phyloP scores from a whole-genome alignment of 148 eudicot genomes.

The Silene latifolia region DNA sequence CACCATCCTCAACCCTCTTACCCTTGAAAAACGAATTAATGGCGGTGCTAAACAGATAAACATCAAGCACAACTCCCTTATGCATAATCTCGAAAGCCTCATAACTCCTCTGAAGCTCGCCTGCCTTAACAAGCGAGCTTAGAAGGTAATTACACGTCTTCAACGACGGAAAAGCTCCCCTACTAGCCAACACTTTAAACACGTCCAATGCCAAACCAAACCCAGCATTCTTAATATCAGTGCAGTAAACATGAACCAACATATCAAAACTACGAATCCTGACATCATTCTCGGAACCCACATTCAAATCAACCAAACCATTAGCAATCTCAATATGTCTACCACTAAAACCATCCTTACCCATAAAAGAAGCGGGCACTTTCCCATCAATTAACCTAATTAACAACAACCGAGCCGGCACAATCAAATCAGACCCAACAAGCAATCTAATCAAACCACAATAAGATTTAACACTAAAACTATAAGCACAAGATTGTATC shows the following conservation, averaged over 20 bases:
- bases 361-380: slow-evolving; percentile 39
- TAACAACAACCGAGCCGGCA: slow-evolving; percentile 65
- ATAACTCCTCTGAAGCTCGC: slow-evolving; percentile 50
- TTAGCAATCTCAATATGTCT: slow-evolving; percentile 64
- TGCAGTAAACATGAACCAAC: slow-evolving; percentile 69
- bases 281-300: slow-evolving; percentile 21
- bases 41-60: slow-evolving; percentile 54
- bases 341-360: slow-evolving; percentile 15
- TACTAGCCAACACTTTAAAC: slow-evolving; percentile 38
- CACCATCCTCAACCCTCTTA: slow-evolving; percentile 61
- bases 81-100: slow-evolving; percentile 55
- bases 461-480: slow-evolving; percentile 66
- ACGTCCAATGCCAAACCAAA: slow-evolving; percentile 49
- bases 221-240: slow-evolving; percentile 47
- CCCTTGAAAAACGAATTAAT: slow-evolving; percentile 64
- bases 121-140: slow-evolving; percentile 66
- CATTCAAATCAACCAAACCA: slow-evolving; percentile 43
- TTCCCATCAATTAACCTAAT: slow-evolving; percentile 62
- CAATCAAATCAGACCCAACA: slow-evolving; percentile 37
- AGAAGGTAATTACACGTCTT: slow-evolving; percentile 61
- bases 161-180: slow-evolving; percentile 57
- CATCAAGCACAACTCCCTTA: slow-evolving; percentile 48
- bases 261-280: slow-evolving; percentile 51
- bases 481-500: slow-evolving; percentile 37
- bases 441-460: slow-evolving; percentile 69